Evolutionary conservation across 306 rosid genomes (phyloP), one percentile per base, ranked within the genome.

Genomic region (Fragaria nilgerrensis): DNA sequence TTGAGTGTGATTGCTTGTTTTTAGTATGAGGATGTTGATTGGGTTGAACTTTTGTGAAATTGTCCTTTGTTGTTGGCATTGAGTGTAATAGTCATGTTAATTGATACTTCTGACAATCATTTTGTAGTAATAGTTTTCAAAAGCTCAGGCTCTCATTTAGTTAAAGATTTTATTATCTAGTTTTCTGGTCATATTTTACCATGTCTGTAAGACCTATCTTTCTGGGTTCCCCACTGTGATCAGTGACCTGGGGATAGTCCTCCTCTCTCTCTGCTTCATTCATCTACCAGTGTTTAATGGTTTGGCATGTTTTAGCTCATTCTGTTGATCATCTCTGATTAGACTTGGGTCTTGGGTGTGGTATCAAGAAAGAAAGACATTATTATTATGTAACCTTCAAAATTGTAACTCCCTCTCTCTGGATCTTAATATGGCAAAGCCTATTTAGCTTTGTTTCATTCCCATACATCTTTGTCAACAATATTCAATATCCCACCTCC

Each of bases 1-100:
- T 81, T 50, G 71, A 72, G 78, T 76, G 87, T 75, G 83, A 74
- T 81, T 79, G 63, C 84, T 61, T 84, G 84, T 79, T 82, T 87
- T 77, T 68, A 70, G 79, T 80, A 85, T 48, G 65, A 22, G 14
- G 64, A 19, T 69, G 70, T 37, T 56, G 74, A 69, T 29, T 69
- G 69, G 47, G 65, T 70, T 48, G 58, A 49, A 48, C 44, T 14
- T 62, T 52, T 7, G 20, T 64, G 77, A 37, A 45, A 7, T 66
- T 79, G 47, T 55, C 70, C 34, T 68, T 67, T 67, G 79, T 43
- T 22, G 12, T 61, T 61, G 72, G 62, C 64, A 23, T 74, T 65
- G 36, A 12, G 27, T 66, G 9, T 64, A 20, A 7, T 56, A 32
- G 55, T 20, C 22, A 19, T 68, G 82, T 82, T 70, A 75, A 34